Base-by-base conservation (phyloP, 371 early-diverging fungal genomes). In the Rhizopus delemar region DNA sequence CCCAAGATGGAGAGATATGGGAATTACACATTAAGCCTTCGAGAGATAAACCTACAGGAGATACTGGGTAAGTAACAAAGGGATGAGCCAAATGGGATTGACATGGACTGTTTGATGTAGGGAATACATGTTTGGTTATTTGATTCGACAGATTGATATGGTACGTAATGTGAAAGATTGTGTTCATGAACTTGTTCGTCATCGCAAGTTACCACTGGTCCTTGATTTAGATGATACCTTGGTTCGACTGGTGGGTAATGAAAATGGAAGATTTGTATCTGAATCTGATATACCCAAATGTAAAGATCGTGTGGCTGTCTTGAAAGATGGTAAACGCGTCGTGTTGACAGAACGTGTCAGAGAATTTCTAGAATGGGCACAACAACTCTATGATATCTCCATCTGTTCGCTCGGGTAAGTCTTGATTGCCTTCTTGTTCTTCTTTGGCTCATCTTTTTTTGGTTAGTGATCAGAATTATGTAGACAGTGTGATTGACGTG, bases 181-280 rank as follows among this genome's bases (percentile, higher is more conserved):
- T 11, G 77, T 81, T 57, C 66, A 72, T 34, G 70, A 68, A 16
- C 66, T 77, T 2, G 45, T 71, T 12, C 73, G 75, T 38, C 74
- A 75, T 46, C 72, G 89, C 22, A 77, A 78, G 52, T 63, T 91
- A 11, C 92, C 92, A 0, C 82, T 91, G 11, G 92, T 91, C 0
- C 71, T 91, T 29, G 92, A 91, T 69, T 71, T 91, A 43, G 92
- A 91, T 69, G 92, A 91, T 68, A 91, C 92, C 0, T 73, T 91
- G 2, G 90, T 91, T 6, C 81, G 91, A 1, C 68, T 87, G 12
- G 86, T 91, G 16, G 89, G 89, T 4, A 83, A 83, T 63, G 86
- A 82, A 29, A 80, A 82, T 38, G 79, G 76, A 31, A 72, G 89
- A 54, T 86, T 87, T 74, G 87, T 92, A 3, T 82, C 88, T n/a